Conservation (phyloP, 306 rosid genomes). For the Parietaria judaica region DNA sequence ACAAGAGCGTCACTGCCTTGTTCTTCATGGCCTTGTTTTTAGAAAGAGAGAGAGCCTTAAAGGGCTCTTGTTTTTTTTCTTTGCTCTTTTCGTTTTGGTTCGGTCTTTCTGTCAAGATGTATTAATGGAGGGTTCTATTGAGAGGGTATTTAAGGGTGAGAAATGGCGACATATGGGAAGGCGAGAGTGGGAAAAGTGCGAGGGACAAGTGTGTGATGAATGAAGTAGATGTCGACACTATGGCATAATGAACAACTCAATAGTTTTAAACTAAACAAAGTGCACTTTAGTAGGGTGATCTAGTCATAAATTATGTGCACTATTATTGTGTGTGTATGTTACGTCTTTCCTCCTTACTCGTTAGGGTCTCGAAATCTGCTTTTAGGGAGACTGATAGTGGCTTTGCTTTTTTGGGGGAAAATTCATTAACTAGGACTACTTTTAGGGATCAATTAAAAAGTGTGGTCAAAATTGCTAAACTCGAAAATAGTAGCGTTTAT, state of each 20-base stretch:
- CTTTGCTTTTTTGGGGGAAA: neutral
- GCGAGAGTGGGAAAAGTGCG: neutral
- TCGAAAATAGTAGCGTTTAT: too few species aligned
- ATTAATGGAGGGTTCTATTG: neutral
- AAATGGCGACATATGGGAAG: conserved; percentile 15
- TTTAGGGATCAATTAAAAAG: too few species aligned
- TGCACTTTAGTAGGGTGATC: neutral
- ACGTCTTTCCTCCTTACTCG: neutral
- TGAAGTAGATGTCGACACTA: conserved; percentile 18
- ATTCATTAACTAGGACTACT: too few species aligned
- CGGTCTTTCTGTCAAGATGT: neutral
- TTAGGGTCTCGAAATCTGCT: neutral
- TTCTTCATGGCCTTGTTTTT: conserved; percentile 4
- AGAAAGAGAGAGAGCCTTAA: conserved; percentile 8
- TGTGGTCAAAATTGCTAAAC: too few species aligned
- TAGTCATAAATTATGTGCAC: neutral
- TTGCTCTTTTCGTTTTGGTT: neutral
- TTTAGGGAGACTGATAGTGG: neutral
- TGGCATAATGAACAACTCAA: conserved; percentile 11
- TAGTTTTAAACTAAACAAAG: neutral
- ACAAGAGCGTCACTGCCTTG: neutral
- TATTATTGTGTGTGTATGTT: neutral
- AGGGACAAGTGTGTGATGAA: conserved; percentile 8
- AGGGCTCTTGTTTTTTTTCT: neutral
- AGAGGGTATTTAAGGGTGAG: conserved; percentile 5